Evolutionary conservation across 257 asterid species (phyloP).

Genomic region (Solanum pimpinellifolium): DNA sequence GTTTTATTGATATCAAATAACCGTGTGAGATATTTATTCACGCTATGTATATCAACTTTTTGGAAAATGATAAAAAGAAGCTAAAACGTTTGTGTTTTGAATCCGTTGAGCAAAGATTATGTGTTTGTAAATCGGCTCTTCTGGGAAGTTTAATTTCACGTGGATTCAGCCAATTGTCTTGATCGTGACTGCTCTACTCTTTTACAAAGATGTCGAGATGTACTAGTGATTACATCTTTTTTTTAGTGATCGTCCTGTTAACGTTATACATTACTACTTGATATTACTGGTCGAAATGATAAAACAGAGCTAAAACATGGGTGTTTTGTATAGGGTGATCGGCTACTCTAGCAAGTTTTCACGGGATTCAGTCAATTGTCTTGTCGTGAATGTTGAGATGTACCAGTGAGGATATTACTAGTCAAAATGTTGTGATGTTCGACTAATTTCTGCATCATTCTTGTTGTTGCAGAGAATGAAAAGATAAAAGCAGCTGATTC

Average conservation of each 20-base stretch:
- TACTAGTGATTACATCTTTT: neutral
- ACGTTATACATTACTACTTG: neutral
- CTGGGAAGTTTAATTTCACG: neutral
- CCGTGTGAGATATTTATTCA: no score
- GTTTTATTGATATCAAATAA: no score
- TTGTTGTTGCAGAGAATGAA: conserved; percentile 37
- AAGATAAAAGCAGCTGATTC: conserved; percentile 46
- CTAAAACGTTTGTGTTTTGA: no score
- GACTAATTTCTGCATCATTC: neutral
- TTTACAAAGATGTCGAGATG: neutral
- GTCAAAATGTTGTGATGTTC: neutral
- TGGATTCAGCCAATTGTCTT: neutral
- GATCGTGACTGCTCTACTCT: no score
- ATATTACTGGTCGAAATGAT: neutral
- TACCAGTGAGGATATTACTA: neutral
- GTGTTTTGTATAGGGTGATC: no score
- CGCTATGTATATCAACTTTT: no score
- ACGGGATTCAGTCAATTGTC: neutral
- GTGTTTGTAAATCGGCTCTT: neutral
- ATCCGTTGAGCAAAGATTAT: neutral
- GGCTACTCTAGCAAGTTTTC: neutral
- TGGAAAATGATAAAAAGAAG: no score
- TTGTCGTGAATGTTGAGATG: neutral
- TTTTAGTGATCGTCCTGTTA: neutral
- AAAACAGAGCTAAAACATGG: neutral